Conservation (phyloP, 768 basidiomycete genomes). For the Postia placenta region DNA sequence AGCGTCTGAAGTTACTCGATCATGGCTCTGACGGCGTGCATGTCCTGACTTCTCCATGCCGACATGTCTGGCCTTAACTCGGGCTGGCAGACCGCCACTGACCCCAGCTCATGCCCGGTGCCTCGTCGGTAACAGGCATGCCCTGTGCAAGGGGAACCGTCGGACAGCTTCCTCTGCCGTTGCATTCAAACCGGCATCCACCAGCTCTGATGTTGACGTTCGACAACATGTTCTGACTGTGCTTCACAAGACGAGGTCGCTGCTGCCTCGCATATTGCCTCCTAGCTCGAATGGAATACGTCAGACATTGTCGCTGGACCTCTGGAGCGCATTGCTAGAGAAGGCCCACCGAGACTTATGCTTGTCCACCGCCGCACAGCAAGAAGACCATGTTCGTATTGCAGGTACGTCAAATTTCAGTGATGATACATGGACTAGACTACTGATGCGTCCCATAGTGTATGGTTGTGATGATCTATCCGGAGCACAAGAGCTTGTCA, state of each 20-base stretch:
- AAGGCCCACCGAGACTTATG: slow-evolving; percentile 24
- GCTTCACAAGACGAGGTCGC: slow-evolving; percentile 40
- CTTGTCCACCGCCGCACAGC: slow-evolving; percentile 25
- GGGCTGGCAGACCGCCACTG: background rate
- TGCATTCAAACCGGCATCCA: background rate
- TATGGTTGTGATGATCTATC: slow-evolving; percentile 51
- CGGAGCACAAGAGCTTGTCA: slow-evolving; percentile 51
- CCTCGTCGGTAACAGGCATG: background rate
- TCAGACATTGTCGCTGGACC: slow-evolving; percentile 27
- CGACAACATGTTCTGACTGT: slow-evolving; percentile 31
- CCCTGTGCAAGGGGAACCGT: background rate
- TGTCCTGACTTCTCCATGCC: slow-evolving; percentile 19
- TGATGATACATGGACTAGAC: background rate
- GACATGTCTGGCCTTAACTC: slow-evolving; percentile 19
- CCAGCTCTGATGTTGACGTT: background rate
- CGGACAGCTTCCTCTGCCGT: slow-evolving; percentile 14
- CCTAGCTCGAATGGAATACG: slow-evolving; percentile 11
- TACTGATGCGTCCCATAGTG: slow-evolving; percentile 33
- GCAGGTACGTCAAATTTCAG: slow-evolving; percentile 35
- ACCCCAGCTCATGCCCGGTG: background rate
- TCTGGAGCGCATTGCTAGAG: slow-evolving; percentile 43
- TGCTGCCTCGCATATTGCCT: slow-evolving; percentile 41
- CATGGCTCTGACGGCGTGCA: too few relatives aligned
- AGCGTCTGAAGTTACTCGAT: too few relatives aligned
- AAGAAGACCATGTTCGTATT: slow-evolving; percentile 32